These are phyloP conservation scores for Rhododendron mucronatum DNA, from an alignment of 148 eudicot genomes.

Conservation along the genomic window DNA sequence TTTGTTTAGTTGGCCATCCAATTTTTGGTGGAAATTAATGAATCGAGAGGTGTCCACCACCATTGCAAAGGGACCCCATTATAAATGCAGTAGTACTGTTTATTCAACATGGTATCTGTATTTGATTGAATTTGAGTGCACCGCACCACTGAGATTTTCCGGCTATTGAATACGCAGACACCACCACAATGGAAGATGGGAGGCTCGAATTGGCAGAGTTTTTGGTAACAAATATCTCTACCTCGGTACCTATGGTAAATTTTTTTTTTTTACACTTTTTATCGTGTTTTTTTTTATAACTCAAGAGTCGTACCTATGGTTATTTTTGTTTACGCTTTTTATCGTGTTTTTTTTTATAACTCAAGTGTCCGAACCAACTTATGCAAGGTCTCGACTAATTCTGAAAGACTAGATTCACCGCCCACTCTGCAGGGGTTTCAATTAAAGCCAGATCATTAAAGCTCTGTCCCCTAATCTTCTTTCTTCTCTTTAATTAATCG, in stretches of 20 bases:
- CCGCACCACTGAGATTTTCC: not conserved
- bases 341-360: no score
- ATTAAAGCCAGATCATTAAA: no score
- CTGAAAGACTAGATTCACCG: not conserved
- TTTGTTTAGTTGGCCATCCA: not conserved
- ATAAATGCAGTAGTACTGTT: no score
- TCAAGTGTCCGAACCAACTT: not conserved
- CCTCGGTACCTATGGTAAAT: conserved; percentile 78
- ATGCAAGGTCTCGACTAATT: no score
- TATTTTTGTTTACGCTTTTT: not conserved
- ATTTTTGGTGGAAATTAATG: not conserved
- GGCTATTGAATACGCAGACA: conserved; percentile 45
- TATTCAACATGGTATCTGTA: not conserved
- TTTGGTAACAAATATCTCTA: conserved; percentile 92
- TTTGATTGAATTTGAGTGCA: not conserved
- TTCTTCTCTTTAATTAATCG: not conserved
- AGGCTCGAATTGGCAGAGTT: conserved; percentile 92
- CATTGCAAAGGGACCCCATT: not conserved
- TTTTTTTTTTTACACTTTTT: not conserved
- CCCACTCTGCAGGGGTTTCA: not conserved
- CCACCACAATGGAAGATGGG: conserved; percentile 97
- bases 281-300: no score
- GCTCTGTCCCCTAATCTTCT: not conserved
- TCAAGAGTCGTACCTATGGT: conserved; percentile 51
- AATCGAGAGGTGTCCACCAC: not conserved